Percentiles rank a stretch among this genome's conserved stretches.
Evolutionary conservation across 352 stramenopile species (phyloP).

Genomic region (Phytophthora idaei): DNA sequence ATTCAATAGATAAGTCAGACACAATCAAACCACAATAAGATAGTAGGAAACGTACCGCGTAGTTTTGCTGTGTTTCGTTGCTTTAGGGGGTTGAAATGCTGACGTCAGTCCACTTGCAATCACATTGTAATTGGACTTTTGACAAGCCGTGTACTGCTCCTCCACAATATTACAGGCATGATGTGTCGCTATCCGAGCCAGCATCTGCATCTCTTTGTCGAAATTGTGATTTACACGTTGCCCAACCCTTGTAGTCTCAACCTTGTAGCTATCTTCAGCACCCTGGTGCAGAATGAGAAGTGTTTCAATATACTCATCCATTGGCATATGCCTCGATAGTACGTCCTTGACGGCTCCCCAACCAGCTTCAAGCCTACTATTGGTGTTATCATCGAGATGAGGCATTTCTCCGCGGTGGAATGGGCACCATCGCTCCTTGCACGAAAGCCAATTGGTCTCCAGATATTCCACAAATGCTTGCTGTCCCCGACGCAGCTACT

Average conservation of each 20-base stretch:
- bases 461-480: neutral
- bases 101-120: neutral
- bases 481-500: neutral
- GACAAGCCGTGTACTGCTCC: neutral
- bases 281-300: slow-evolving; percentile 9
- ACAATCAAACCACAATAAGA: neutral
- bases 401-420: slow-evolving; percentile 8
- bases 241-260: neutral
- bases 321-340: neutral
- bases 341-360: slow-evolving; percentile 14
- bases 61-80: neutral
- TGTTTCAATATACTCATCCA: slow-evolving; percentile 7
- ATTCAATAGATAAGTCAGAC: too few species aligned
- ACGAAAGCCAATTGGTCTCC: slow-evolving; percentile 6
- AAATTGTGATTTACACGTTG: slow-evolving; percentile 1
- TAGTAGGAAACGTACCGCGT: neutral
- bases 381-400: slow-evolving; percentile 22
- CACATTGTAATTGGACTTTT: neutral
- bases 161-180: slow-evolving; percentile 3
- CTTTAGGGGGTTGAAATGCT: neutral
- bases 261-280: slow-evolving; percentile 5
- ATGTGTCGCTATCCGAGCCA: neutral
- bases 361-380: slow-evolving; percentile 7
- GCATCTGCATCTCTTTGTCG: slow-evolving; percentile 1
- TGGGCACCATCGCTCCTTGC: slow-evolving; percentile 1